A percentile compares a stretch with the other conserved stretches of the same genome.
phyloP scores from a whole-genome alignment of 805 yeast genomes.

The Teunomyces gatunensis region DNA sequence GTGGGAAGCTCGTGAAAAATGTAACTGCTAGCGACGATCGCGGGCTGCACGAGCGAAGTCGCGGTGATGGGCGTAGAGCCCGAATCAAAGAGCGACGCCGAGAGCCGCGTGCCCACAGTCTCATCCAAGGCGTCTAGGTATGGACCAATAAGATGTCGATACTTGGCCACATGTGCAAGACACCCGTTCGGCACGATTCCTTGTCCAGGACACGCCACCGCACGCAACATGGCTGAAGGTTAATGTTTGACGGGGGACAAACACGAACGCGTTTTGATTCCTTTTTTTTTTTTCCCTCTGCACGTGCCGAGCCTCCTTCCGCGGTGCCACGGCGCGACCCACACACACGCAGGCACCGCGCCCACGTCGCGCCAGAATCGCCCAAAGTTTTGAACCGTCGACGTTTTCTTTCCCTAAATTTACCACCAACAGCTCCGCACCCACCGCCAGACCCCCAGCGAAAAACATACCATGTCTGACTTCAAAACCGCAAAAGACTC shows the following conservation, averaged over 20 bases:
- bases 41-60: constrained; percentile 54
- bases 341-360: too few relatives aligned
- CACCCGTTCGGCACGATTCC: constrained; percentile 23
- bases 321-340: too few relatives aligned
- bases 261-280: too few relatives aligned
- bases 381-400: constrained; percentile 2
- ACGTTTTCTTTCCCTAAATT: constrained; percentile 4
- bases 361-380: constrained; percentile 2
- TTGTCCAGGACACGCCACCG: constrained; percentile 37
- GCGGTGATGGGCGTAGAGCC: constrained; percentile 2
- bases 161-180: constrained; percentile 17
- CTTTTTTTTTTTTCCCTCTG: neutral
- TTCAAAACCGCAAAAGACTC: constrained; percentile 23
- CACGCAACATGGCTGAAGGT: constrained; percentile 10
- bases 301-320: neutral
- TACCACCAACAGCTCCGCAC: constrained; percentile 6
- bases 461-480: constrained; percentile 12
- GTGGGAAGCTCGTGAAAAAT: constrained; percentile 18
- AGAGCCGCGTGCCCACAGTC: constrained; percentile 22
- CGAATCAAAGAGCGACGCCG: constrained; percentile 15
- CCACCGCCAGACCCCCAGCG: constrained; percentile 4
- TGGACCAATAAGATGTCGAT: constrained; percentile 9
- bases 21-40: constrained; percentile 44
- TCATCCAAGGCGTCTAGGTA: constrained; percentile 19
- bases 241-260: too few relatives aligned